A percentile compares a stretch with the other conserved stretches of the same genome.
Evolutionary conservation across 2,329 filamentous ascomycete species (phyloP).

Genomic region (Fonsecaea multimorphosa): DNA sequence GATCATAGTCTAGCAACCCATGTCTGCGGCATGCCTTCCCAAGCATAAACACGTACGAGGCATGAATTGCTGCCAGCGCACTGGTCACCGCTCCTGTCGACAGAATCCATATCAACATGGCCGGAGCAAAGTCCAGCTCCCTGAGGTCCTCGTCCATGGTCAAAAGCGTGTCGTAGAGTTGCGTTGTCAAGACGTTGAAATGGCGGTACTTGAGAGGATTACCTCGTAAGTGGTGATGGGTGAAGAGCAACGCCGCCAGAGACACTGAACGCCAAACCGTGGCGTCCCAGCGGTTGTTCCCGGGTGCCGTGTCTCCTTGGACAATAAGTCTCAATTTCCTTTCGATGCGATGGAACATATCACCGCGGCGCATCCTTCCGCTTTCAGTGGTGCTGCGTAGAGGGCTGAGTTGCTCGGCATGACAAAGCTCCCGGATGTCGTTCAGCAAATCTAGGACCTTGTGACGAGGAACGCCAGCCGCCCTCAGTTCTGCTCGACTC

Average conservation of each 20-base stretch:
- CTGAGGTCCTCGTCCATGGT: slow-evolving; percentile 24
- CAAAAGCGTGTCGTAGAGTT: slow-evolving; percentile 23
- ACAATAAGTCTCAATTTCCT: slow-evolving; percentile 21
- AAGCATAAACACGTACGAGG: slow-evolving; percentile 23
- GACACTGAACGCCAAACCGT: slow-evolving; percentile 25
- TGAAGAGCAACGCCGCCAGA: slow-evolving; percentile 25
- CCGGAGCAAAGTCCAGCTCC: slow-evolving; percentile 28
- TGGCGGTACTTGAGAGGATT: slow-evolving; percentile 31
- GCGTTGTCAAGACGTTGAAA: slow-evolving; percentile 25
- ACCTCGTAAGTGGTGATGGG: slow-evolving; percentile 27
- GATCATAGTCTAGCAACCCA: slow-evolving; percentile 18
- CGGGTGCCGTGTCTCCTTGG: not conserved
- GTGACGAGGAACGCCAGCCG: slow-evolving; percentile 17
- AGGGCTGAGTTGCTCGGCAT: slow-evolving; percentile 21
- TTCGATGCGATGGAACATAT: slow-evolving; percentile 28
- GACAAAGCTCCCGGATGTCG: slow-evolving; percentile 24
- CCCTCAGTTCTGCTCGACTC: slow-evolving; percentile 13
- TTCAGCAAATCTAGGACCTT: slow-evolving; percentile 19
- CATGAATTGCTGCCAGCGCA: not conserved
- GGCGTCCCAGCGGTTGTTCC: slow-evolving; percentile 8
- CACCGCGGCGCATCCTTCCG: slow-evolving; percentile 23
- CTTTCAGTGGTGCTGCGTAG: slow-evolving; percentile 14
- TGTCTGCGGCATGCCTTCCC: slow-evolving; percentile 20
- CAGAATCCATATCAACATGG: slow-evolving; percentile 27
- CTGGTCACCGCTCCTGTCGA: slow-evolving; percentile 19